These are phyloP conservation scores for carrot (Daucus carota) DNA, from an alignment of 129 eudicot species.

Conservation along the genomic window DH1_v3.0 NC_030383.2:39622001-39622500, in stretches of 20 bases:
- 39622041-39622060: slow-evolving; percentile 85
- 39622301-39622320: slow-evolving; percentile 74
- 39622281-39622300: slow-evolving; percentile 24
- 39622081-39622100: slow-evolving; percentile 78
- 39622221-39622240: slow-evolving; percentile 43
- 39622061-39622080: slow-evolving; percentile 83
- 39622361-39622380: slow-evolving; percentile 28
- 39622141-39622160: neutral
- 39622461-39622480: slow-evolving; percentile 21
- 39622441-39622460: neutral
- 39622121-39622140: neutral
- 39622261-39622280: neutral
- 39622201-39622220: slow-evolving; percentile 90
- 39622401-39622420: neutral
- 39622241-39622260: neutral
- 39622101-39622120: slow-evolving; percentile 7
- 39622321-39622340: slow-evolving; percentile 71
- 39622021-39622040: slow-evolving; percentile 67
- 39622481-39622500: slow-evolving; percentile 97
- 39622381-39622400: slow-evolving; percentile 1
- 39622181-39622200: slow-evolving; percentile 82
- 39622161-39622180: slow-evolving; percentile 66
- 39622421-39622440: neutral
- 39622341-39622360: slow-evolving; percentile 96
- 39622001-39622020: slow-evolving; percentile 61